A percentile compares a stretch with the other conserved stretches of the same genome.
phyloP scores from a whole-genome alignment of 768 basidiomycete species.

The Gloeopeniophorella convolvens region DNA sequence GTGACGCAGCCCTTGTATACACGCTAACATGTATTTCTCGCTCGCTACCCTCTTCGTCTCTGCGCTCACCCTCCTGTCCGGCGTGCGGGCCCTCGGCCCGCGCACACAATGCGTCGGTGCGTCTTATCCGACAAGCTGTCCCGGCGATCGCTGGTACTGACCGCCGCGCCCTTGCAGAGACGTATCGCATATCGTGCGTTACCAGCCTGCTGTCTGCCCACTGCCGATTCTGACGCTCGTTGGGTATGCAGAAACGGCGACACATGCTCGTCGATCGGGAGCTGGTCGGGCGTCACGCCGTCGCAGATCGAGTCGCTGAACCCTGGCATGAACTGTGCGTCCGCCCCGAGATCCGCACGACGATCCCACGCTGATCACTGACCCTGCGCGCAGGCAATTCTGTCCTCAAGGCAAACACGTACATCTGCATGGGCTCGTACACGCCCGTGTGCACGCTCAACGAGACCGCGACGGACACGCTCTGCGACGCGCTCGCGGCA shows the following conservation, averaged over 20 bases:
- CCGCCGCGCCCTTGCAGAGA: background rate
- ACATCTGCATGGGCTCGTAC: background rate
- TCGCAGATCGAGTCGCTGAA: background rate
- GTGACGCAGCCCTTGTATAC: too few species aligned
- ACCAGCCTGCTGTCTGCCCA: background rate
- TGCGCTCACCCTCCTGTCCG: background rate
- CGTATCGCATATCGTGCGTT: background rate
- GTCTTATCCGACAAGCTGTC: background rate
- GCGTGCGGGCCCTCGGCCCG: constrained; percentile 7
- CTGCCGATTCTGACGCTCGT: background rate
- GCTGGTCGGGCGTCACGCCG: background rate
- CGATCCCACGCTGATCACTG: background rate
- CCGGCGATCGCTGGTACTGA: too few species aligned
- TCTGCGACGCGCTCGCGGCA: background rate
- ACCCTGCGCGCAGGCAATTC: background rate
- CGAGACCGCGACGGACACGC: background rate
- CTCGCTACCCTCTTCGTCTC: background rate
- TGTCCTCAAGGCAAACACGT: background rate
- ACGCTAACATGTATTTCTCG: background rate
- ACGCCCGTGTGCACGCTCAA: constrained; percentile 11
- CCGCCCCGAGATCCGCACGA: too few species aligned
- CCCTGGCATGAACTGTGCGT: constrained; percentile 3
- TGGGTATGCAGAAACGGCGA: background rate
- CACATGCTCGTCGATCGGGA: background rate
- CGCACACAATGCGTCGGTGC: constrained; percentile 1